Evolutionary conservation across 2,329 filamentous ascomycete species (phyloP).

Genomic region (Verticillium longisporum): DNA sequence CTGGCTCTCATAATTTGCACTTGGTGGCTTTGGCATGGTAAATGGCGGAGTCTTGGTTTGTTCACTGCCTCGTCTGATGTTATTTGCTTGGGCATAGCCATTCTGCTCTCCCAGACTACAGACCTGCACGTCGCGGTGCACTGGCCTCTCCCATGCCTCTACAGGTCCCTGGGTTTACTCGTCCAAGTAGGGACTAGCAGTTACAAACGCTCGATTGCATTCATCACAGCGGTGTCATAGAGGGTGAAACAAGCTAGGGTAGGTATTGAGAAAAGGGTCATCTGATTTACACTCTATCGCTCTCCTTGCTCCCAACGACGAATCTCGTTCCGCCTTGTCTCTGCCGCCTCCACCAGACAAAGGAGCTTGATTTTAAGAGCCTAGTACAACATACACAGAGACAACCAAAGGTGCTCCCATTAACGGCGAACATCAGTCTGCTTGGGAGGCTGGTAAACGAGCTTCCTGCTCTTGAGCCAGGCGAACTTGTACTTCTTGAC

Average conservation of each 20-base stretch:
- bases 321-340: slow-evolving; percentile 9
- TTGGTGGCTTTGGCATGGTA: too few relatives aligned
- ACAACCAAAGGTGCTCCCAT: slow-evolving; percentile 14
- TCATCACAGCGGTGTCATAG: neutral
- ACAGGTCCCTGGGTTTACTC: too few relatives aligned
- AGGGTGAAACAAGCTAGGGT: slow-evolving; percentile 3
- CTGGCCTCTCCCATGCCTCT: too few relatives aligned
- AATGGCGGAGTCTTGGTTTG: too few relatives aligned
- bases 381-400: slow-evolving; percentile 21
- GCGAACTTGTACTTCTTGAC: slow-evolving; percentile 99
- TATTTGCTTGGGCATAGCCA: too few relatives aligned
- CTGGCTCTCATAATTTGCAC: too few relatives aligned
- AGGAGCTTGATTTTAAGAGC: slow-evolving; percentile 30
- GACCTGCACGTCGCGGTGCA: too few relatives aligned
- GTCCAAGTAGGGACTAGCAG: neutral
- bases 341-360: slow-evolving; percentile 32
- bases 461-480: slow-evolving; percentile 90
- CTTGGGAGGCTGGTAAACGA: slow-evolving; percentile 76
- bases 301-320: slow-evolving; percentile 15
- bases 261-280: slow-evolving; percentile 31
- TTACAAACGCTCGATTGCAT: neutral
- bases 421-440: slow-evolving; percentile 40
- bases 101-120: too few relatives aligned
- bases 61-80: too few relatives aligned
- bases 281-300: slow-evolving; percentile 45